Base-by-base conservation (phyloP, 345 rosid species). In the Aegle marmelos region DNA sequence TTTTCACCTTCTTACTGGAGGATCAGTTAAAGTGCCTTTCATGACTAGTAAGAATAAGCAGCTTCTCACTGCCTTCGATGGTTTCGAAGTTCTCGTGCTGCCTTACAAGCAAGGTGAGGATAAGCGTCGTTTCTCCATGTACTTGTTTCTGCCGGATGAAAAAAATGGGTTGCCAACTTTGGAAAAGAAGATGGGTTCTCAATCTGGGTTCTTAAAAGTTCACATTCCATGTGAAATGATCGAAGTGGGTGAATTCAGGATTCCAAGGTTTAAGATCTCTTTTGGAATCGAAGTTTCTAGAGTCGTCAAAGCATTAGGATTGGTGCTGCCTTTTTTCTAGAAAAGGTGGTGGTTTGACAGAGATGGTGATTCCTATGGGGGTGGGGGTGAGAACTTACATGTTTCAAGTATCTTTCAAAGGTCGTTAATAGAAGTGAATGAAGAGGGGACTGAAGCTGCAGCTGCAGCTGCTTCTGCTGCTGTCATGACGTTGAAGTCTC, bases 1-100 rank as follows among this genome's bases (percentile, higher is more conserved):
- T 56, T 92, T 94, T 81, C 81, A 90, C 74, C 97, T 89, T 77
- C 74, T 82, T 17, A 81, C 85, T 48, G 95, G 91, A 16, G 76
- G 74, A 53, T 72, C 86, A 39, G 87, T 90, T 72, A 16, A 39
- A 39, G 57, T 68, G 21, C 34, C 72, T 13, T 41, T 68, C 33
- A 81, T 87, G 89, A 81, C 50, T 0, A 67, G 78, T 73, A 22
- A 33, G 37, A 30, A 59, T 11, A 16, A 50, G 6, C 78, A 84
- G 60, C 37, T 54, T 6, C 64, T 69, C 48, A 21, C 70, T 10
- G 41, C 50, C 17, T 77, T 73, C 28, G 72, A 80, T n/a, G 80
- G 78, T 50, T 82, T 74, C 65, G 78, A 79, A 39, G 70, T 85
- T 56, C 73, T 80, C 19, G 56, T 68, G 28, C 45, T 85, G 16